These are phyloP conservation scores for Monilinia laxa DNA, from an alignment of 2,329 filamentous ascomycete genomes.

Conservation along the genomic window DNA sequence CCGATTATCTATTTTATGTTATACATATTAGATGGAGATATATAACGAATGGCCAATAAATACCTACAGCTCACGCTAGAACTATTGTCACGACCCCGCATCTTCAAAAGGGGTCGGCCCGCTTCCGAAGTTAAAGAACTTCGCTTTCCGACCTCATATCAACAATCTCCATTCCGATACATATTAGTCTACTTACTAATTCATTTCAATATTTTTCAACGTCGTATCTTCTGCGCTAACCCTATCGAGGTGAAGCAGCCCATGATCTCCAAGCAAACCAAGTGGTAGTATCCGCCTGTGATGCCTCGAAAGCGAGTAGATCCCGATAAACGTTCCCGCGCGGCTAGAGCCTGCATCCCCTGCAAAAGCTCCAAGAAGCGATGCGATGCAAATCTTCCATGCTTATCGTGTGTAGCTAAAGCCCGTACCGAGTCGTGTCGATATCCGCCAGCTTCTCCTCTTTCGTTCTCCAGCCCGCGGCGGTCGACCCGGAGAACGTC, in stretches of 20 bases:
- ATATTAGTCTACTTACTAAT: neutral
- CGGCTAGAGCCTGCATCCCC: slow-evolving; percentile 11
- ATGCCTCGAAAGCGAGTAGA: slow-evolving; percentile 5
- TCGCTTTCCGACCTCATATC: slow-evolving; percentile 7
- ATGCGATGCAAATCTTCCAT: slow-evolving; percentile 11
- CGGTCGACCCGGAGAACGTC: neutral
- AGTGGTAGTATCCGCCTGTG: neutral
- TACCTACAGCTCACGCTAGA: neutral
- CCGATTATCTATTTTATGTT: too few species aligned
- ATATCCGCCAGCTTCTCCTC: slow-evolving; percentile 5
- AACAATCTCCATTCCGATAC: slow-evolving; percentile 1
- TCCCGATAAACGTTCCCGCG: slow-evolving; percentile 9
- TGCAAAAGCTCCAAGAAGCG: slow-evolving; percentile 15
- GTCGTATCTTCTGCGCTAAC: neutral
- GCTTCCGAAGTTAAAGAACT: slow-evolving; percentile 1
- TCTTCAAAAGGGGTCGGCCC: too few species aligned
- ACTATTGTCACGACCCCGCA: neutral
- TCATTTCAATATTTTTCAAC: neutral
- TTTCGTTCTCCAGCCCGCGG: neutral
- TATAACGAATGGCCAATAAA: neutral
- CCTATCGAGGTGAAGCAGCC: neutral
- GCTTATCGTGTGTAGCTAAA: slow-evolving; percentile 1
- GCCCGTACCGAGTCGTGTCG: slow-evolving; percentile 8
- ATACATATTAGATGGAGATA: too few species aligned
- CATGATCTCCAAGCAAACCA: neutral